Percentiles rank a stretch among this genome's conserved stretches.
phyloP scores from a whole-genome alignment of 164 flowering plant genomes.

The Pachysandra terminalis region DNA sequence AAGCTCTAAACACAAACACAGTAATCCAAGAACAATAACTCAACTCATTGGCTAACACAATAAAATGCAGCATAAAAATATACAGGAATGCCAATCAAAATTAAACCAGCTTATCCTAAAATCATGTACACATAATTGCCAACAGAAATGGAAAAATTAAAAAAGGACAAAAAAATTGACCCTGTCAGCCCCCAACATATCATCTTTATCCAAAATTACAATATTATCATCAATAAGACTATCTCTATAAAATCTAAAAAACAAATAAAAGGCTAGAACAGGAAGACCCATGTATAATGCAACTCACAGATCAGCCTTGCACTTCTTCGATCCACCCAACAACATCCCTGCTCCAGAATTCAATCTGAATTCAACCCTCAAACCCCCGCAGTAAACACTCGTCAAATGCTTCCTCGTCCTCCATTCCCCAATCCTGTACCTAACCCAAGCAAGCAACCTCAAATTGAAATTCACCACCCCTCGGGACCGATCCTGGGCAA shows the following conservation, averaged over 20 bases:
- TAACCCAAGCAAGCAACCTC: conserved; percentile 32
- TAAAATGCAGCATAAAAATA: no score
- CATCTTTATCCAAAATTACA: not conserved
- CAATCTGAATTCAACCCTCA: conserved; percentile 28
- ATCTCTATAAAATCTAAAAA: no score
- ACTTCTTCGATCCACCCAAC: conserved; percentile 34
- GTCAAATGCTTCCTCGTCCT: conserved; percentile 36
- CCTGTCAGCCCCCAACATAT: not conserved
- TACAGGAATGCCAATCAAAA: no score
- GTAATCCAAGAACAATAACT: no score
- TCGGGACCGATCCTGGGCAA: conserved; percentile 30
- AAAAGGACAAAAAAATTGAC: not conserved
- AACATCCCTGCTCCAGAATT: conserved; percentile 30
- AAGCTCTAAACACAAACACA: no score
- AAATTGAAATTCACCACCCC: conserved; percentile 50
- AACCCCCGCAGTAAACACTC: conserved; percentile 41
- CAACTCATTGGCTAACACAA: no score
- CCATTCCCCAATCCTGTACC: conserved; percentile 48
- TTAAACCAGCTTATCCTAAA: no score
- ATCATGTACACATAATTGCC: no score
- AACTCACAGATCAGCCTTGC: conserved; percentile 48
- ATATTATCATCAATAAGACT: not conserved
- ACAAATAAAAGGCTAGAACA: no score
- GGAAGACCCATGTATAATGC: no score
- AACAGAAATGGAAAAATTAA: no score